These are phyloP conservation scores for Cercophora samala DNA, from an alignment of 495 filamentous ascomycete species.

Conservation along the genomic window DNA sequence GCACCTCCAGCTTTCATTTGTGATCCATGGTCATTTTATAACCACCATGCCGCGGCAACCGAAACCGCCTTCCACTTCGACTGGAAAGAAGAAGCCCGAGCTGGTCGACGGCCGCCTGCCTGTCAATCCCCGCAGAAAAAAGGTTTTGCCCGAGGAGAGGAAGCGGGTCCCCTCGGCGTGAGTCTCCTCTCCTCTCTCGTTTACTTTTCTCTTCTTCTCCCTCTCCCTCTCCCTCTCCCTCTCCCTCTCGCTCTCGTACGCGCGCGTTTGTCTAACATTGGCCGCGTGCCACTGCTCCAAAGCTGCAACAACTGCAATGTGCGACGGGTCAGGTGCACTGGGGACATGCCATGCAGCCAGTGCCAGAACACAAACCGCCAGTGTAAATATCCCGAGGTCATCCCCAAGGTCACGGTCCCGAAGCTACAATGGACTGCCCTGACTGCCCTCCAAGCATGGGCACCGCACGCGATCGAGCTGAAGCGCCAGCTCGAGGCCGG, in stretches of 20 bases:
- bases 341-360: slow-evolving; percentile 36
- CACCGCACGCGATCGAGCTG: slow-evolving; percentile 5
- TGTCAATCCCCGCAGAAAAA: slow-evolving; percentile 38
- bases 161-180: slow-evolving; percentile 39
- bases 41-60: neutral
- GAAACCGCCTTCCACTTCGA: neutral
- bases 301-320: slow-evolving; percentile 48
- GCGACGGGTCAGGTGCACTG: slow-evolving; percentile 44
- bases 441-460: neutral
- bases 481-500: slow-evolving; percentile 15
- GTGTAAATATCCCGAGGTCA: slow-evolving; percentile 35
- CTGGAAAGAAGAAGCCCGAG: neutral
- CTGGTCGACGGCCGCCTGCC: slow-evolving; percentile 27
- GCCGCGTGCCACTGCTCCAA: neutral
- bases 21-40: neutral
- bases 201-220: neutral
- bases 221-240: too few relatives aligned
- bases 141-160: slow-evolving; percentile 34
- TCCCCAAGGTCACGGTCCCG: slow-evolving; percentile 32
- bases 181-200: slow-evolving; percentile 11
- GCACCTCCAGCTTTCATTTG: neutral
- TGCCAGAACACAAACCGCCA: slow-evolving; percentile 29
- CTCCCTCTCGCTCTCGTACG: too few relatives aligned
- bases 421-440: neutral
- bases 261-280: neutral